A percentile compares a stretch with the other conserved stretches of the same genome.
These are phyloP conservation scores for Clonostachys rosea DNA, from an alignment of 2,329 filamentous ascomycete species.

Conservation along the genomic window DNA sequence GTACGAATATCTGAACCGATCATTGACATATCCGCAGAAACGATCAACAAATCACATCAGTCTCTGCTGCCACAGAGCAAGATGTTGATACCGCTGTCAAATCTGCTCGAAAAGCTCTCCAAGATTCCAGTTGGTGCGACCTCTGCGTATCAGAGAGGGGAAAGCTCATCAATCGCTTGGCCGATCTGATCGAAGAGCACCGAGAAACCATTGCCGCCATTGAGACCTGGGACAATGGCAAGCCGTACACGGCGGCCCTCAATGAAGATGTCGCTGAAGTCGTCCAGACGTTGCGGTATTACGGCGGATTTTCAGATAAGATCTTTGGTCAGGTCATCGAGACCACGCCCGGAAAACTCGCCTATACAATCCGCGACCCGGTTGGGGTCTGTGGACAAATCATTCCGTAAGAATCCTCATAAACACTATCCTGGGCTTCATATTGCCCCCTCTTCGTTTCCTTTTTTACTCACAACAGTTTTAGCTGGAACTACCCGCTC, in stretches of 20 bases:
- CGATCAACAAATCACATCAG: slow-evolving; percentile 7
- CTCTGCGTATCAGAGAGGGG: slow-evolving; percentile 60
- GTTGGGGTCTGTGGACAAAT: slow-evolving; percentile 65
- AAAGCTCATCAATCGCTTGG: slow-evolving; percentile 62
- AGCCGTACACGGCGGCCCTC: slow-evolving; percentile 55
- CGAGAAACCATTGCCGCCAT: slow-evolving; percentile 34
- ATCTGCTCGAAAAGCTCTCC: slow-evolving; percentile 58
- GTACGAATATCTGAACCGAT: background rate
- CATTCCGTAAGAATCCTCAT: slow-evolving; percentile 51
- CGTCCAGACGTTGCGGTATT: slow-evolving; percentile 49
- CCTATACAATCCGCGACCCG: slow-evolving; percentile 65
- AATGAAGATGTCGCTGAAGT: slow-evolving; percentile 48
- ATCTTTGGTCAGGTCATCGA: slow-evolving; percentile 65
- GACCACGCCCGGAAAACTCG: slow-evolving; percentile 56
- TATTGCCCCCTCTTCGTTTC: too few relatives aligned
- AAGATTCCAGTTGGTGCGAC: slow-evolving; percentile 60
- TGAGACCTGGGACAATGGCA: slow-evolving; percentile 75
- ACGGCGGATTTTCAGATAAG: slow-evolving; percentile 68
- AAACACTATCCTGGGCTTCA: too few relatives aligned
- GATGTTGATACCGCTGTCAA: slow-evolving; percentile 12
- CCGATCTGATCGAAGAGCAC: slow-evolving; percentile 62
- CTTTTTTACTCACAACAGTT: too few relatives aligned
- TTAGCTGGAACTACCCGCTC: slow-evolving; percentile 63
- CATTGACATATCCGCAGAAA: slow-evolving; percentile 3
- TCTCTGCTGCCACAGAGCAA: slow-evolving; percentile 6